Percentiles rank a stretch among this genome's conserved stretches.
These are phyloP conservation scores for Ogataea pilisensis DNA, from an alignment of 805 yeast species.

Conservation along the genomic window DNA sequence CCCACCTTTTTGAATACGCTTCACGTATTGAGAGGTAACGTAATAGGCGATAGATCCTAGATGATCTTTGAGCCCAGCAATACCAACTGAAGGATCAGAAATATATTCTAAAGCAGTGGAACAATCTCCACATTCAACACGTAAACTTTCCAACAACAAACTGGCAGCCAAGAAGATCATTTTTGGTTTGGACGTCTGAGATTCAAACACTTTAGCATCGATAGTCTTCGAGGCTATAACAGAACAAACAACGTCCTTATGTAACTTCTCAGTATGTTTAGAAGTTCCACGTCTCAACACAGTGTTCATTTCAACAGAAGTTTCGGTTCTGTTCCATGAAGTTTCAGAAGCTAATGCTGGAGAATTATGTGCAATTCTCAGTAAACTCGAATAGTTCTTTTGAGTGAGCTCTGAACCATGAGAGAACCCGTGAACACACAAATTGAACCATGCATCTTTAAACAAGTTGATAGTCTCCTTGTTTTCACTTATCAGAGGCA, in stretches of 20 bases:
- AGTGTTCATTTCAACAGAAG: constrained; percentile 87
- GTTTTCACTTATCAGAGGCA: constrained; percentile 42
- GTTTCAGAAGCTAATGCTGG: constrained; percentile 84
- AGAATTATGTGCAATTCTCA: constrained; percentile 75
- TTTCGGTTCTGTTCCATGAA: constrained; percentile 80
- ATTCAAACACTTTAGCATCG: constrained; percentile 38
- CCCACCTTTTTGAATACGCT: constrained; percentile 48
- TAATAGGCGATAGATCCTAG: constrained; percentile 62
- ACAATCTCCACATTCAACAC: constrained; percentile 79
- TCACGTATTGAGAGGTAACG: constrained; percentile 54
- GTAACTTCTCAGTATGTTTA: constrained; percentile 71
- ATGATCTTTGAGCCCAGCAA: constrained; percentile 62
- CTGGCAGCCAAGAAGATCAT: constrained; percentile 86
- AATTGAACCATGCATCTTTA: constrained; percentile 90
- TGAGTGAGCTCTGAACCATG: constrained; percentile 50
- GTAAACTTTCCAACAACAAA: constrained; percentile 67
- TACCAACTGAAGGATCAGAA: constrained; percentile 77
- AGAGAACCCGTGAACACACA: constrained; percentile 88
- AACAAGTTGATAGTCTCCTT: constrained; percentile 55
- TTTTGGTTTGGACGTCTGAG: constrained; percentile 62
- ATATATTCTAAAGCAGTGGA: constrained; percentile 73
- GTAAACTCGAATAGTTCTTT: constrained; percentile 45
- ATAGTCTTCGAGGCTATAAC: constrained; percentile 48
- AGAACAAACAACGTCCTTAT: constrained; percentile 53
- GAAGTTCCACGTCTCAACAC: constrained; percentile 88